These are phyloP conservation scores for Coniochaeta sp. DNA, from an alignment of 2,329 filamentous ascomycete genomes.

Conservation along the genomic window DNA sequence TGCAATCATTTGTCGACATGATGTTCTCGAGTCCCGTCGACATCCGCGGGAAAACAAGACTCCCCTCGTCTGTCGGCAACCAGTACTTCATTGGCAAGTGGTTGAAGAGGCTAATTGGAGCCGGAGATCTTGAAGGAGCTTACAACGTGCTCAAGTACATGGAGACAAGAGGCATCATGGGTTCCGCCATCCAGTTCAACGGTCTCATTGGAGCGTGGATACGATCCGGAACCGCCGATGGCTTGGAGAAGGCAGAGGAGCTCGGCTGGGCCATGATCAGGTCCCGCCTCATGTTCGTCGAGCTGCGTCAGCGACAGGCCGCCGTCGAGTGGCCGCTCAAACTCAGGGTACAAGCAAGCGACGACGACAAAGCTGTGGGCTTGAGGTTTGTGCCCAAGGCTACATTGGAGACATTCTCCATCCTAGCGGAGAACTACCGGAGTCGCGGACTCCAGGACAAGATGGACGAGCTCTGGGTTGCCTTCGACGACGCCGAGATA, in stretches of 20 bases:
- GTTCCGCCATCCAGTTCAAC: constrained; percentile 72
- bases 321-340: constrained; percentile 16
- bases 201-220: constrained; percentile 75
- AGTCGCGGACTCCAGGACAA: constrained; percentile 50
- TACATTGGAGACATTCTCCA: constrained; percentile 70
- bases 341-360: constrained; percentile 9
- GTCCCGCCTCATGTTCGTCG: constrained; percentile 57
- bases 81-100: constrained; percentile 83
- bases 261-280: constrained; percentile 74
- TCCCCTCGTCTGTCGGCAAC: constrained; percentile 52
- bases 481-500: constrained; percentile 57
- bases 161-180: constrained; percentile 59
- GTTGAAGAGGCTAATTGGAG: constrained; percentile 76
- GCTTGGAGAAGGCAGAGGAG: constrained; percentile 55
- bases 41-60: constrained; percentile 29
- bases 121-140: constrained; percentile 64
- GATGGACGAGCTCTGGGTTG: constrained; percentile 54
- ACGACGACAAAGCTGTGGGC: constrained; percentile 17
- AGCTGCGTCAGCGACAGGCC: constrained; percentile 30
- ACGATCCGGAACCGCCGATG: constrained; percentile 47
- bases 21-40: constrained; percentile 58
- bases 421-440: constrained; percentile 67
- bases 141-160: constrained; percentile 69
- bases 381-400: constrained; percentile 44
- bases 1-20: constrained; percentile 83